Evolutionary conservation across 768 basidiomycete species (phyloP), one percentile per base, ranked within the genome.

Genomic region (Hebeloma cylindrosporum): DNA sequence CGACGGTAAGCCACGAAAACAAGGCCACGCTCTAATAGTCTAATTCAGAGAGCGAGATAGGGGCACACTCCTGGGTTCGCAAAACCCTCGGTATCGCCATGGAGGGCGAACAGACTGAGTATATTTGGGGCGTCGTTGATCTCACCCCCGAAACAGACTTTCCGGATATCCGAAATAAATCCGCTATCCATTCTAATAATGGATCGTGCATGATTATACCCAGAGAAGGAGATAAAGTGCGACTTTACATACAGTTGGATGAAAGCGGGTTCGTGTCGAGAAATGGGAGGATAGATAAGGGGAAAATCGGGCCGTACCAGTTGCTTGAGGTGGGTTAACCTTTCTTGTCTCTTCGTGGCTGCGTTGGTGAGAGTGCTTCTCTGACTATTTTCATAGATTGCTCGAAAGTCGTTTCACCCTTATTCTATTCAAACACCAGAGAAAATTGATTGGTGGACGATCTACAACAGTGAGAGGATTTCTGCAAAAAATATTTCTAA

Each of bases 51-150:
- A 17, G 18, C n/a, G 38, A 2, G 32, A 31, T 54, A 86, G 84
- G 86, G 4, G 88, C 87, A 0, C 88, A 89, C 63, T 89, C 86
- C 8, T 90, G 88, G 86, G 85, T 91, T 17, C 77, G 89, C 18
- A 88, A 86, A 47, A 44, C 64, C 0, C 67, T 88, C 7, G 70
- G 72, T 7, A 82, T 91, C 39, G 57, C 65, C 3, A 85, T 91
- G 85, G 79, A 88, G 47, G 89, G 89, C 5, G 86, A 90, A 60
- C 82, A 87, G 48, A 74, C 70, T 65, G 82, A 90, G 41, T 84
- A 77, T 45, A 73, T 91, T 14, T 93, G 90, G 90, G 90, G 90
- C 2, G 89, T 92, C 3, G 64, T 90, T 14, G 90, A 90, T 61
- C 68, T 79, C 38, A 55, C 78, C 18, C 83, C 83, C 0, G 74